phyloP scores from a whole-genome alignment of 257 asterid species.

The Lantana camara region DNA sequence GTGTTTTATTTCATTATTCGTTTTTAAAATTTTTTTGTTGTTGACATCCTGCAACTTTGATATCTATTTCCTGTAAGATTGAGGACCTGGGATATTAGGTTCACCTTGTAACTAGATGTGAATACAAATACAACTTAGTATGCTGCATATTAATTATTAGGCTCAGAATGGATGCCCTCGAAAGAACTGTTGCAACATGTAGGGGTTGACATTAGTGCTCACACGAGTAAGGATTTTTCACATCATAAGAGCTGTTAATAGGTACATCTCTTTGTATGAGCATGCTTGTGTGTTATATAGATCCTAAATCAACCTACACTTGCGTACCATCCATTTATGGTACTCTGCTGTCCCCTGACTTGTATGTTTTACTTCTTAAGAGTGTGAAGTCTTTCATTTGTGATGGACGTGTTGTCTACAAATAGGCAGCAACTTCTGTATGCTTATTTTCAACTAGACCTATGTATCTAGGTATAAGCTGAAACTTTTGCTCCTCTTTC shows the following conservation, averaged over 20 bases:
- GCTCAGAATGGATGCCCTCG: constrained; percentile 9
- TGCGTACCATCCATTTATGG: not conserved
- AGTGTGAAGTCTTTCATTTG: not conserved
- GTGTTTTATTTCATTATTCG: not conserved
- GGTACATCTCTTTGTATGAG: not conserved
- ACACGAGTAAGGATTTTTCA: not conserved
- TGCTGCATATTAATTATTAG: not conserved
- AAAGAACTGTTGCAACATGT: not conserved
- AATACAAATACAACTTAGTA: no score
- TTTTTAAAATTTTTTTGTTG: not conserved
- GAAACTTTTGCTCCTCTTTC: constrained; percentile 1
- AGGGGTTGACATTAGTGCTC: not conserved
- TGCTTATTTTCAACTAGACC: not conserved
- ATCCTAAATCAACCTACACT: not conserved
- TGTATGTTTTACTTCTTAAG: constrained; percentile 2
- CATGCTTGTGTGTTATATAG: not conserved
- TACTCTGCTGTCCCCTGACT: constrained; percentile 4
- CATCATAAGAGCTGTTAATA: not conserved
- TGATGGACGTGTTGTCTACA: not conserved
- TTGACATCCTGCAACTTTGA: not conserved
- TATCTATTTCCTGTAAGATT: not conserved
- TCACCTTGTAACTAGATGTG: not conserved
- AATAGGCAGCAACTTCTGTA: not conserved
- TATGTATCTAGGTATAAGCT: not conserved
- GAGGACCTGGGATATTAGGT: not conserved